Evolutionary conservation across 257 asterid genomes (phyloP).

Genomic region (Mentha longifolia): DNA sequence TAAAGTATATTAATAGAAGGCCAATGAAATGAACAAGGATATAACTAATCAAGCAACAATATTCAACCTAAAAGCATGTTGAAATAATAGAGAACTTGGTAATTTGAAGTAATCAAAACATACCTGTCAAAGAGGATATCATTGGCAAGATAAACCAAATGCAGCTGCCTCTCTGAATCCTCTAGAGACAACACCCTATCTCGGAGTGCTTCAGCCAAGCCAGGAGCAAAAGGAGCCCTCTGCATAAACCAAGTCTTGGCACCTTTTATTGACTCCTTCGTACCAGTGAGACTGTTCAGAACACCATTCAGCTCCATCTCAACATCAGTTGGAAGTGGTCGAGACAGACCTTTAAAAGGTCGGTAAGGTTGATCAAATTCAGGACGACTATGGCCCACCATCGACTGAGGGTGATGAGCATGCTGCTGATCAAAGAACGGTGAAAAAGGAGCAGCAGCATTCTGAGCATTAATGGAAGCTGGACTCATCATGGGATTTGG

Average conservation of each 20-base stretch:
- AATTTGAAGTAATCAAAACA: constrained; percentile 23
- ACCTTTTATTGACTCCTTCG: constrained; percentile 97
- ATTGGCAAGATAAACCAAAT: constrained; percentile 89
- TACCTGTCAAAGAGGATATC: constrained; percentile 97
- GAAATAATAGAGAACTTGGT: constrained; percentile 18
- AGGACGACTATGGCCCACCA: constrained; percentile 64
- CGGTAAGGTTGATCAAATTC: constrained; percentile 72
- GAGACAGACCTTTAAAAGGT: constrained; percentile 70
- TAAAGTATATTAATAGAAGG: constrained; percentile 5
- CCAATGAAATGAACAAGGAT: constrained; percentile 5
- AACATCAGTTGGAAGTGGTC: constrained; percentile 92
- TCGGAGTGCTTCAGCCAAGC: constrained; percentile 88
- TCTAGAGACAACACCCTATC: constrained; percentile 79
- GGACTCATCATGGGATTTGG: constrained; percentile 83
- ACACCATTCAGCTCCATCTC: constrained; percentile 88
- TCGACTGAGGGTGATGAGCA: constrained; percentile 64
- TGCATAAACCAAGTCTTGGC: constrained; percentile 99
- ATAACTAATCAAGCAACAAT: constrained; percentile 11
- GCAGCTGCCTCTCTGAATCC: constrained; percentile 94
- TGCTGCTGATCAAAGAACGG: constrained; percentile 77
- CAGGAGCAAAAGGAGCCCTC: constrained; percentile 77
- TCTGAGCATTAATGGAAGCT: constrained; percentile 62
- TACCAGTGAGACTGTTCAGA: constrained; percentile 81
- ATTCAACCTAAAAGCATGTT: constrained; percentile 5
- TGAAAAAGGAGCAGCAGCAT: constrained; percentile 68